Evolutionary conservation across 768 basidiomycete genomes (phyloP).

Genomic region (Baorangia bicolor): DNA sequence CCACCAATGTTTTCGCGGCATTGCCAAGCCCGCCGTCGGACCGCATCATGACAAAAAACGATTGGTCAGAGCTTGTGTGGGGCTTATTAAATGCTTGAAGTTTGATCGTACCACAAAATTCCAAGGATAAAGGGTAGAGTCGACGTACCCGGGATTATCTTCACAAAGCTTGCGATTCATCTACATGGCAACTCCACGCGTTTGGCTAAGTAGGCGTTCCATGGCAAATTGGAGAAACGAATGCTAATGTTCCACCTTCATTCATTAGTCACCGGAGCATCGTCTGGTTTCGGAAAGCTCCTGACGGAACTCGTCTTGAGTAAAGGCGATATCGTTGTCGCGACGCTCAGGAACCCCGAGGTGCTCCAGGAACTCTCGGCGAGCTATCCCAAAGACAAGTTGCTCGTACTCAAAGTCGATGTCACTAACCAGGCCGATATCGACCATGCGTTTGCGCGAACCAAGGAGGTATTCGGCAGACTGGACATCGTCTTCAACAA

Average conservation of each 20-base stretch:
- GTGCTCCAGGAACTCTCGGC: conserved; percentile 7
- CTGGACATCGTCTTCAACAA: conserved; percentile 25
- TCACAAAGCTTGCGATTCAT: too few species aligned
- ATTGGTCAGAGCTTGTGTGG: too few species aligned
- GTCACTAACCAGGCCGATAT: conserved; percentile 11
- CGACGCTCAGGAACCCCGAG: conserved; percentile 42
- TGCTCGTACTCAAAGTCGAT: conserved; percentile 18
- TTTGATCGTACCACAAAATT: too few species aligned
- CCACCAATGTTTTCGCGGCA: too few species aligned
- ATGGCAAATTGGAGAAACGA: neutral
- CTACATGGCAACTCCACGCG: conserved; percentile 4
- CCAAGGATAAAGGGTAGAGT: too few species aligned
- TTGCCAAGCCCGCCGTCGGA: too few species aligned
- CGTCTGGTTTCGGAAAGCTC: conserved; percentile 38
- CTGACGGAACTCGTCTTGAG: conserved; percentile 33
- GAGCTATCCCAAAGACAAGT: conserved; percentile 1
- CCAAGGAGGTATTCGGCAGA: conserved; percentile 7
- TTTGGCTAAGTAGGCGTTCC: conserved; percentile 10
- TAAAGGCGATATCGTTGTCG: conserved; percentile 39
- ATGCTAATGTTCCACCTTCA: neutral
- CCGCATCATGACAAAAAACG: too few species aligned
- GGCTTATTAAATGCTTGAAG: too few species aligned
- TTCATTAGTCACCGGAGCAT: conserved; percentile 45
- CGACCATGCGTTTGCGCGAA: conserved; percentile 10
- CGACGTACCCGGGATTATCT: too few species aligned